Base-by-base conservation (phyloP, 2,329 filamentous ascomycete species). In the Chaetomiaceae sp. region DNA sequence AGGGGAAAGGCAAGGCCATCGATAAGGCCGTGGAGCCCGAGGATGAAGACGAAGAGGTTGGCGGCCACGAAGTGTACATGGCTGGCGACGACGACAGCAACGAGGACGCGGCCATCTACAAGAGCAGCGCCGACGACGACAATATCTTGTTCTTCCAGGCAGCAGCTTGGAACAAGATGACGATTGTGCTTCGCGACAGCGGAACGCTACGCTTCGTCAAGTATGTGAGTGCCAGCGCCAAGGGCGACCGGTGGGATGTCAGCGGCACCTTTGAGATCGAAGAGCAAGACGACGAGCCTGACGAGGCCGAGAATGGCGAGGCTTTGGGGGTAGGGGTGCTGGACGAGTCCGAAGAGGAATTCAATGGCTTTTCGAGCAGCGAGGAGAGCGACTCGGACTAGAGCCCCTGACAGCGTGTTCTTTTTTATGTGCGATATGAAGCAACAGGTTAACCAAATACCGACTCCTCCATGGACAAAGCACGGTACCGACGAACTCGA, bases 131-230 rank as follows among this genome's bases (percentile, higher is more conserved):
- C 36, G 92, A 95, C 49, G 91, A 96, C 43, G 80, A 84, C 71
- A 83, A 82, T 67, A 82, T 83, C 58, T 73, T 84, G 42, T 83
- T 83, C 70, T 82, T 80, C 74, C 80, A 83, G 68, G 75, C 77
- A 8, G 77, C 80, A 1, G 69, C 79, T 14, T 99, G 94, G 94
- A 97, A 97, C 70, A 89, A 87, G 59, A 78, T 99, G 74, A 90
- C 86, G 59, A 82, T 99, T 60, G 94, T 97, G 29, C 74, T 97
- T 61, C 81, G 94, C 53, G 94, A 99, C 67, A 84, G 82, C 61
- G 91, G 89, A 13, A 86, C 87, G 13, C 76, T 99, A 66, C 86
- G 89, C 68, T 99, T 99, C 67, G 90, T 97, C 65, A 99, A 97
- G 75, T 99, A 97, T 69, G 87, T 99, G 20, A 95, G 87, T 70